Base-by-base conservation (phyloP, 2,329 filamentous ascomycete species). In the Microdochium nivale region DNA sequence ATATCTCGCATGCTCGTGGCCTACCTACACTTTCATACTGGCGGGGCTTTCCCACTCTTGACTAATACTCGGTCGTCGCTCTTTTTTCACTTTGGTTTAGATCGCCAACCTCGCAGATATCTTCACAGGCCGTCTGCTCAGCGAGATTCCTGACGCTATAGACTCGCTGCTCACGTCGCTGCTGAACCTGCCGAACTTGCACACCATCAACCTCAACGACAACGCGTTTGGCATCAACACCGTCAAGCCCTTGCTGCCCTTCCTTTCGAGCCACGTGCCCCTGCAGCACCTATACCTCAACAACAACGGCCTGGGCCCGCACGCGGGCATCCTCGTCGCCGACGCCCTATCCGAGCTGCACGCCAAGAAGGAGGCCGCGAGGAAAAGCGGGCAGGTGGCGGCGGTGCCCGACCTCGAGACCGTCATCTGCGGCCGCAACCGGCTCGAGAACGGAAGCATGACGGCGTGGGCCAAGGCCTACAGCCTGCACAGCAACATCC, bases 191-290 rank as follows among this genome's bases (percentile, higher is more conserved):
- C 86, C 88, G 1, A 85, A 88, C 52, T 85, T 99, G 46, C 87
- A 88, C 68, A 96, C 91, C 27, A 81, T 99, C 71, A 95, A 97
- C 70, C 80, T 99, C 40, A 96, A 92, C 71, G 94, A 99, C 72
- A 99, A 99, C 70, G 94, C 94, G 47, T 99, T 99, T 64, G 94
- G 94, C 52, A 83, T 96, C 55, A 96, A 96, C 72, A 96, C 90
- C 16, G 88, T 95, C 68, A 90, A 89, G 33, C 94, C 92, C 10
- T 82, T 99, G 48, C 88, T 96, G 59, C 88, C 88, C 54, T 99
- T 99, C 74, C 83, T 99, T 55, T 85, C 88, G 51, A 80, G 85
- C 53, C 92, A 97, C 71, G 83, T 88, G 2, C 92, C 94, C 2
- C 84, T 99, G 43, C 90, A 91, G 70, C 91, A 96, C 70, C 82